Conservation (phyloP, 73 alveolate genomes). For the Loxodes magnus region DNA sequence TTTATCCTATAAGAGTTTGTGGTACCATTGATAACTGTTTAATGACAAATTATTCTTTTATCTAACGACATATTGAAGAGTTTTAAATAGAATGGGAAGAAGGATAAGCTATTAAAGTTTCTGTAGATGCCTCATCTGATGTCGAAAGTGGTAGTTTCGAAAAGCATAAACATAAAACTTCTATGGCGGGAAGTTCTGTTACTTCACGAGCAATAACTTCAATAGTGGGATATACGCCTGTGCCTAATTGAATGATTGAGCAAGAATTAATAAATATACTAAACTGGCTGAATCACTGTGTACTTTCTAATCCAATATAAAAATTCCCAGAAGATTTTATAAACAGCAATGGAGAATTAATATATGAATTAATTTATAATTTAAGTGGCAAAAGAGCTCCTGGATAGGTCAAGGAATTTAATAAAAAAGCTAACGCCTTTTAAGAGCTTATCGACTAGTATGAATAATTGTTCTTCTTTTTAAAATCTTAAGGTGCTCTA, state of each 20-base stretch:
- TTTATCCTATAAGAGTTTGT: constrained; percentile 78
- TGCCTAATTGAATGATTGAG: constrained; percentile 75
- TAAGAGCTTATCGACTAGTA: constrained; percentile 66
- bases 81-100: constrained; percentile 59
- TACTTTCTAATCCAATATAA: constrained; percentile 54
- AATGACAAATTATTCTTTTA: constrained; percentile 71
- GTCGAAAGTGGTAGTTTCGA: constrained; percentile 45
- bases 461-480: constrained; percentile 79
- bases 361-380: constrained; percentile 67
- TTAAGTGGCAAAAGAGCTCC: constrained; percentile 92
- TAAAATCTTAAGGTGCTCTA: constrained; percentile 91
- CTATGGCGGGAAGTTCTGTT: constrained; percentile 23
- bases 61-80: constrained; percentile 74
- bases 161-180: constrained; percentile 29
- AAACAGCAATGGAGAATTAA: constrained; percentile 77
- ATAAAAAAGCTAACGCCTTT: constrained; percentile 61
- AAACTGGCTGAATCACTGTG: constrained; percentile 78
- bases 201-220: constrained; percentile 69
- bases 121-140: constrained; percentile 68
- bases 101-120: constrained; percentile 51
- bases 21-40: constrained; percentile 95
- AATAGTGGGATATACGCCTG: constrained; percentile 85
- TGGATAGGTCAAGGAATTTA: constrained; percentile 61
- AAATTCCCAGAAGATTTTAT: constrained; percentile 90
- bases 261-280: constrained; percentile 72